Base-by-base conservation (phyloP, 2,329 filamentous ascomycete genomes). In the Beauveria sp. region DNA sequence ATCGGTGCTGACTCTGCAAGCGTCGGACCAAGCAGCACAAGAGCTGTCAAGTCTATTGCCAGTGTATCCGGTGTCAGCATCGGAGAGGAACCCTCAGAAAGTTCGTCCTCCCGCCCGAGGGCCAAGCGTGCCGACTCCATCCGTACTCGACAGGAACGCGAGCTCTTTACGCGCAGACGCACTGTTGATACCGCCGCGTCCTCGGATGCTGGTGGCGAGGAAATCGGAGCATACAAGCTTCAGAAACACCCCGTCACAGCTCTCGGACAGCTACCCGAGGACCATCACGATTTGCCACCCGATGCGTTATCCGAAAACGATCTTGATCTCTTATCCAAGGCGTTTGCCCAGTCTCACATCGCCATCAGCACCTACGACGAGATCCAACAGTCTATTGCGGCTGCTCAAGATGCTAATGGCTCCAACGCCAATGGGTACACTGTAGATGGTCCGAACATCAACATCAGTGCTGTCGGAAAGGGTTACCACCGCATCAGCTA, bases 1-100 rank as follows among this genome's bases (percentile, higher is more conserved):
- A 62, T 80, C 43, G 70, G 75, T 6, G 69, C 77, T 8, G 87
- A 90, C 64, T 83, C 80, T 3, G 77, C 83, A 2, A 88, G 85
- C 64, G 86, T 91, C 22, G 88, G 90, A 2, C 90, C 91, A 22
- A 96, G 91, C 76, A 96, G 92, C 70, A 90, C 91, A 10, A 84
- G 88, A 62, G 91, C 90, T 8, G 87, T 96, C 65, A 97, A 97
- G 75, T 96, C 92, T 1, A 88, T 96, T 64, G 87, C 90, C 1
- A 97, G 92, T 72, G 80, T 90, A 41, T 92, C 90, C 61, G 90
- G 88, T 40, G 83, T 81, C 40, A 96, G 89, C 71, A 80, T 87
- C 3, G 89, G 86, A 26, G 88, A 89, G 37, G 87, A 87, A 28
- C 88, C 82, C 51, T 78, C 80, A 3, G 83, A 87, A 57, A 83